Base-by-base conservation (phyloP, 108 stramenopile species). In the Cylindrotheca fusiformis region DNA sequence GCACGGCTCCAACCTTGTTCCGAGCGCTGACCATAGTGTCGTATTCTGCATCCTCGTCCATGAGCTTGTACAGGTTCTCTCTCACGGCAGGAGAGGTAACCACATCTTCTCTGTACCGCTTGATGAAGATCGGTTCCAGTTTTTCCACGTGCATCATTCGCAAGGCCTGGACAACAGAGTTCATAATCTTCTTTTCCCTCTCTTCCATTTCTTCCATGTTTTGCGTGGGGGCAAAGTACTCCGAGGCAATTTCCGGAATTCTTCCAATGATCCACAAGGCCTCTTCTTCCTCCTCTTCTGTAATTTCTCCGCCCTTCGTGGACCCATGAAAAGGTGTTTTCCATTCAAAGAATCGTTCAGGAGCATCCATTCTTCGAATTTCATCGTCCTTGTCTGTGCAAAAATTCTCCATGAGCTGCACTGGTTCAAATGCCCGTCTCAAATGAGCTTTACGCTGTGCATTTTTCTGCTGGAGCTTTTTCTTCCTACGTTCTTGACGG, bases 381-480 rank as follows among this genome's bases (percentile, higher is more conserved):
- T 85, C 77, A 57, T 95, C 93, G 75, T 95, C 93, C 14, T 83
- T 64, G 47, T 91, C 90, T n/a, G 93, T 95, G 55, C 90, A 89
- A 72, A 95, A 95, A 60, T 95, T 91, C 69, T 95, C 93, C 45
- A 95, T 74, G 10, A 95, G 75, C 55, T 86, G 84, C 0, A 87
- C 85, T n/a, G 93, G 93, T 63, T 95, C 93, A 83, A 91, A 95
- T 18, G 85, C 87, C 48, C 70, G 67, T 12, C 93, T 77, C 1
- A 94, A 74, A 49, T 82, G 70, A 21, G 88, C 89, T 65, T 88
- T 88, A 21, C 85, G 85, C 65, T 75, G 78, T 32, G 85, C 84
- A 27, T 69, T 71, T 29, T 79, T 80, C 55, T 75, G 63, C 31
- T 82, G 55, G 28, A 48, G 50, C 19, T 59, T 62, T 28, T 86